Percentiles rank a stretch among this genome's conserved stretches.
Conservation (phyloP, 495 filamentous ascomycete genomes). For the Hypoxylon rickii region DNA sequence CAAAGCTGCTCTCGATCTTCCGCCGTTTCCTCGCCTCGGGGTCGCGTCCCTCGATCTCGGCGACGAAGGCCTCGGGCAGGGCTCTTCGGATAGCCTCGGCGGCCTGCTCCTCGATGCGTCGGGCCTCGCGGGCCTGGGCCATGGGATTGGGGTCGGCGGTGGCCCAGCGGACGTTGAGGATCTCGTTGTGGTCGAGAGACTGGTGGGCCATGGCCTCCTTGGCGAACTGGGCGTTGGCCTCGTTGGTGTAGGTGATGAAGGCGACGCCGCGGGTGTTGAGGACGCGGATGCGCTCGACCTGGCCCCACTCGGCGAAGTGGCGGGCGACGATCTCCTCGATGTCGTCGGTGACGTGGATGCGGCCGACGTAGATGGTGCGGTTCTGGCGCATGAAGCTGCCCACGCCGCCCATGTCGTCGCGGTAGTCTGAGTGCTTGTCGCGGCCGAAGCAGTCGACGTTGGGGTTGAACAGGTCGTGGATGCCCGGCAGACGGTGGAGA, state of each 20-base stretch:
- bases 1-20: conserved; percentile 89
- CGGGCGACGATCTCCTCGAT: conserved; percentile 95
- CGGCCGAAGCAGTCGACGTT: conserved; percentile 94
- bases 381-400: conserved; percentile 91
- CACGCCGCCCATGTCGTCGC: conserved; percentile 96
- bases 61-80: conserved; percentile 88
- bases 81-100: conserved; percentile 91
- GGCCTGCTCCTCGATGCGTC: conserved; percentile 94
- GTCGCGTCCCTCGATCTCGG: conserved; percentile 91
- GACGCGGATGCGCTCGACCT: conserved; percentile 86
- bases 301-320: conserved; percentile 94
- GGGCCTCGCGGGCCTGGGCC: conserved; percentile 89
- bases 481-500: conserved; percentile 80
- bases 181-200: conserved; percentile 81
- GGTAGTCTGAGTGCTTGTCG: conserved; percentile 84
- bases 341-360: conserved; percentile 95
- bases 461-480: conserved; percentile 83
- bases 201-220: conserved; percentile 91
- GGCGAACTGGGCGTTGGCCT: conserved; percentile 86
- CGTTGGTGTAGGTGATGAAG: conserved; percentile 79
- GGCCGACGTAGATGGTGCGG: conserved; percentile 86
- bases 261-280: conserved; percentile 86
- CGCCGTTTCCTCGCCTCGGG: conserved; percentile 83
- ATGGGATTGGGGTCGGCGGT: conserved; percentile 95
- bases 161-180: conserved; percentile 96